phyloP scores from a whole-genome alignment of 2,329 filamentous ascomycete genomes.

The Neofusicoccum sp. region DNA sequence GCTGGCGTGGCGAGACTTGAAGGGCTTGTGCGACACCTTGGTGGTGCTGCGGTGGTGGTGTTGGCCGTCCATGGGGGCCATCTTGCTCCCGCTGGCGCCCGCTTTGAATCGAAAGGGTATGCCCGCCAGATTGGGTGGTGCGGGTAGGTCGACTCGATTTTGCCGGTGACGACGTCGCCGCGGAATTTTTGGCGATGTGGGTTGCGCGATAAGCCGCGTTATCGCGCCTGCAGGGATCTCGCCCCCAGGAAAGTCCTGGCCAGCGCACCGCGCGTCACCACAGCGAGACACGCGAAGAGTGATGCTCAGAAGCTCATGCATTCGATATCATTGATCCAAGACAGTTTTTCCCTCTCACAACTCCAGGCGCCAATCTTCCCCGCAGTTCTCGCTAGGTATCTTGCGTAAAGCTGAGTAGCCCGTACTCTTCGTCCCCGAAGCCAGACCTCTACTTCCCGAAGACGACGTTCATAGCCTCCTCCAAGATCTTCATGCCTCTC shows the following conservation, averaged over 20 bases:
- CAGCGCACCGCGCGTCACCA: neutral
- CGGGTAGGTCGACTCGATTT: neutral
- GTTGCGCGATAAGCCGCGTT: constrained; percentile 12
- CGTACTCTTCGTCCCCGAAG: constrained; percentile 21
- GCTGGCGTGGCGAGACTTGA: constrained; percentile 87
- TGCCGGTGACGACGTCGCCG: neutral
- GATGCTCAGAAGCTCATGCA: neutral
- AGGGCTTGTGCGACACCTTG: constrained; percentile 82
- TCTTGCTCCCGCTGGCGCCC: constrained; percentile 60
- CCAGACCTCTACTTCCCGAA: constrained; percentile 33
- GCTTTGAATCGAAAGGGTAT: constrained; percentile 83
- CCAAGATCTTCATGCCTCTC: constrained; percentile 72
- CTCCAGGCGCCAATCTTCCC: neutral
- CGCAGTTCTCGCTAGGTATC: neutral
- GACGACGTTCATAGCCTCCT: constrained; percentile 61
- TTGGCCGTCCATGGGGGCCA: constrained; percentile 65
- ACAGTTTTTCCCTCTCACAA: neutral
- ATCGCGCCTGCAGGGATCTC: constrained; percentile 9
- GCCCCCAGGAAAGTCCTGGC: neutral
- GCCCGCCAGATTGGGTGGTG: constrained; percentile 15
- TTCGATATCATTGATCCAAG: neutral
- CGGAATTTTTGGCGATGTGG: constrained; percentile 19
- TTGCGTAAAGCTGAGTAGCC: neutral
- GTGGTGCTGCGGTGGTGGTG: constrained; percentile 94
- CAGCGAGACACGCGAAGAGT: neutral